phyloP scores from a whole-genome alignment of 1,139 yeast genomes.

The Candida tropicalis region DNA sequence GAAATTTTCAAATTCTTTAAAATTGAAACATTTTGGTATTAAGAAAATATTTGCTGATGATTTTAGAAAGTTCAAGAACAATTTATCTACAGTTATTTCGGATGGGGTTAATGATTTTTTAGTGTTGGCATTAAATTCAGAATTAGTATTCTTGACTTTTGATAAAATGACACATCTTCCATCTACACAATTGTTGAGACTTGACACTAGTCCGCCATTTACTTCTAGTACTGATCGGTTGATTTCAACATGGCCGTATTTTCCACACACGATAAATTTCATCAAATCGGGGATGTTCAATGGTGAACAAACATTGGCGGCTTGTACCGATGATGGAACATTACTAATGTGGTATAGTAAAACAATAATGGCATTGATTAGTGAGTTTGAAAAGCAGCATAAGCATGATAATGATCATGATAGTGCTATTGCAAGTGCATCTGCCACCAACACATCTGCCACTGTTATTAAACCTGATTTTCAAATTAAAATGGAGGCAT shows the following conservation, averaged over 20 bases:
- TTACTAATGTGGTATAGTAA: conserved; percentile 47
- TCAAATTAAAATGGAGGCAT: conserved; percentile 41
- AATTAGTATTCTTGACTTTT: conserved; percentile 32
- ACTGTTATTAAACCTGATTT: conserved; percentile 33
- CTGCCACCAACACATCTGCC: conserved; percentile 6
- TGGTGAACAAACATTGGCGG: conserved; percentile 39
- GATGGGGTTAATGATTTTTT: conserved; percentile 22
- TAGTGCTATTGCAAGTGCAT: conserved; percentile 14
- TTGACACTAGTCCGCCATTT: conserved; percentile 43
- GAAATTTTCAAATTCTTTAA: conserved; percentile 32
- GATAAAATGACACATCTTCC: conserved; percentile 29
- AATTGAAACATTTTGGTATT: conserved; percentile 26
- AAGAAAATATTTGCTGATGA: conserved; percentile 22
- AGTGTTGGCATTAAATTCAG: conserved; percentile 33
- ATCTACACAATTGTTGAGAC: conserved; percentile 26
- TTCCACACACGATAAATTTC: conserved; percentile 61
- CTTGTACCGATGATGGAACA: conserved; percentile 61
- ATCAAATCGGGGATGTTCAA: conserved; percentile 33
- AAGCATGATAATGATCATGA: conserved; percentile 6
- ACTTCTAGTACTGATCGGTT: conserved; percentile 41
- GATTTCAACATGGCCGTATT: conserved; percentile 50
- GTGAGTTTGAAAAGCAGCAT: conserved; percentile 12
- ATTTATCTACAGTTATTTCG: conserved; percentile 25
- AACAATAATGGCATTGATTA: conserved; percentile 24
- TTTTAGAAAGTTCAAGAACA: conserved; percentile 34